These are phyloP conservation scores for Tripterygium wilfordii DNA, from an alignment of 177 flowering plant species.

Conservation along the genomic window DNA sequence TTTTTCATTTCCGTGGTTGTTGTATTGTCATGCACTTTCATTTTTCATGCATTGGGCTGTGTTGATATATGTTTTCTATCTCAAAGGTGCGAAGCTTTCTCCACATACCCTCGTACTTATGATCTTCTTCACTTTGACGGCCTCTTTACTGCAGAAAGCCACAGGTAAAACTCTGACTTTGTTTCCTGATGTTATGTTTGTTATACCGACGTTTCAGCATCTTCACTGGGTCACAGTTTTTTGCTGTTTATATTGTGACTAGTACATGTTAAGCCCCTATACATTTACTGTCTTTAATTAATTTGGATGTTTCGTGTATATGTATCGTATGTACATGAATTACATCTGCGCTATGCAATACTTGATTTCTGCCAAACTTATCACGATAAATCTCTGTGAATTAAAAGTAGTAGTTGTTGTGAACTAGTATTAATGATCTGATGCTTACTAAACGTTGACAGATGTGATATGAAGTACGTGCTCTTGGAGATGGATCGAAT, in stretches of 20 bases:
- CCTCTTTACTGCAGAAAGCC: constrained; percentile 88
- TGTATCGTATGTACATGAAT: too few species aligned
- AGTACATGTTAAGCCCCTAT: too few species aligned
- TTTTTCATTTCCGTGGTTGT: neutral
- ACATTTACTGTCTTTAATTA: too few species aligned
- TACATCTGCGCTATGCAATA: too few species aligned
- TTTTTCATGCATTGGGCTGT: neutral
- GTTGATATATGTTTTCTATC: constrained; percentile 2
- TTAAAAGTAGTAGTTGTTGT: too few species aligned
- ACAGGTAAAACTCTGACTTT: constrained; percentile 43
- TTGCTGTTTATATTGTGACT: too few species aligned
- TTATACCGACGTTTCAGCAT: too few species aligned
- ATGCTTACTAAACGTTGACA: constrained; percentile 26
- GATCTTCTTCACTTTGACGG: constrained; percentile 95
- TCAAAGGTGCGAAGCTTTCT: constrained; percentile 95
- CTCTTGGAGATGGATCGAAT: constrained; percentile 95
- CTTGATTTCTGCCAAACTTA: too few species aligned
- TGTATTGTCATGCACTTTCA: neutral
- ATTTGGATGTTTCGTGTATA: too few species aligned
- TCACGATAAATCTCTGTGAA: too few species aligned
- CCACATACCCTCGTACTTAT: constrained; percentile 96
- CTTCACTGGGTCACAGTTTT: too few species aligned
- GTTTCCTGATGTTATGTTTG: neutral
- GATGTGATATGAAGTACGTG: constrained; percentile 94
- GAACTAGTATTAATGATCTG: too few species aligned